Evolutionary conservation across 495 filamentous ascomycete genomes (phyloP).

Genomic region (Chaetomium tenue): DNA sequence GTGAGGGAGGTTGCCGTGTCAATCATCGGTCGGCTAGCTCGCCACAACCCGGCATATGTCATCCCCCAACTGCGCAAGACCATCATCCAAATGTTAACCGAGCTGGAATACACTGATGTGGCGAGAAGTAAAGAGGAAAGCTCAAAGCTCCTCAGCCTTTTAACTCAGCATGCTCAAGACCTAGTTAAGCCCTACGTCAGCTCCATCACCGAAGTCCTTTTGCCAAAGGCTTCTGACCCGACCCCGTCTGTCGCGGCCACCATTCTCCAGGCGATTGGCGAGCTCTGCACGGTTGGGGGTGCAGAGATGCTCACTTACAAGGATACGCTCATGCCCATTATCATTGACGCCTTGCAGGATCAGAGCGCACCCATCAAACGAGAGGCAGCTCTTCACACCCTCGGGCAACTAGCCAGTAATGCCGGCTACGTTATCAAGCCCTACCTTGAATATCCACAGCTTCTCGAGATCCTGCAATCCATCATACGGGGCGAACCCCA

Average conservation of each 20-base stretch:
- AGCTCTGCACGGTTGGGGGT: conserved; percentile 89
- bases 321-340: conserved; percentile 86
- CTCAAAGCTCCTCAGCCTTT: conserved; percentile 84
- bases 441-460: conserved; percentile 88
- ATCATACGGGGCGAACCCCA: conserved; percentile 90
- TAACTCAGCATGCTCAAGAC: conserved; percentile 85
- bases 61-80: conserved; percentile 91
- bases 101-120: conserved; percentile 93
- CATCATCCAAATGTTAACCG: conserved; percentile 91
- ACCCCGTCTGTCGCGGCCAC: conserved; percentile 86
- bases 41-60: conserved; percentile 93
- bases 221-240: conserved; percentile 81
- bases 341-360: conserved; percentile 88
- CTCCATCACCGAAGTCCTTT: conserved; percentile 83
- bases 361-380: conserved; percentile 83
- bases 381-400: conserved; percentile 83
- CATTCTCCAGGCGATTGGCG: conserved; percentile 88
- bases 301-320: conserved; percentile 87
- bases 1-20: conserved; percentile 93
- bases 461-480: conserved; percentile 85
- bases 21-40: conserved; percentile 90
- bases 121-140: conserved; percentile 93
- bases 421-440: conserved; percentile 97
- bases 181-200: conserved; percentile 94
- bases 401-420: conserved; percentile 90